Evolutionary conservation across 768 basidiomycete species (phyloP).

Genomic region (Trametes cinnabarina): DNA sequence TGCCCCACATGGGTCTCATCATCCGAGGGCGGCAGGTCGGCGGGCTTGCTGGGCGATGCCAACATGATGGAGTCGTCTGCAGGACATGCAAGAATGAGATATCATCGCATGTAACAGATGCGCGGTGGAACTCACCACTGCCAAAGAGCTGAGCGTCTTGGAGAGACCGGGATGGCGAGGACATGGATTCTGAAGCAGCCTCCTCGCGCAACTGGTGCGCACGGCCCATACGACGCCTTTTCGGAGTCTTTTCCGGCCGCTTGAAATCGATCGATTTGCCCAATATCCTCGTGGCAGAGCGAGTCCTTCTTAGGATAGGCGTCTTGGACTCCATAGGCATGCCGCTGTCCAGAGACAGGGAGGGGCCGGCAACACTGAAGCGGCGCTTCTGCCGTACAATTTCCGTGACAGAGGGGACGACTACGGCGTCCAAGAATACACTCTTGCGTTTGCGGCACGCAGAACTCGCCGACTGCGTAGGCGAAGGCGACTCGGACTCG

Average conservation of each 20-base stretch:
- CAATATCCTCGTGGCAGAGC: conserved; percentile 18
- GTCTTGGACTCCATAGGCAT: background rate
- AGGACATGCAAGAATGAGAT: background rate
- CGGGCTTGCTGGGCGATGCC: conserved; percentile 13
- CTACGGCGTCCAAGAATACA: conserved; percentile 51
- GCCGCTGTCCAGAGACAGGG: background rate
- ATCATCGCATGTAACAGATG: background rate
- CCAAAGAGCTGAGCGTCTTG: conserved; percentile 25
- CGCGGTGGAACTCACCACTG: conserved; percentile 34
- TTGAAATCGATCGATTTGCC: conserved; percentile 9
- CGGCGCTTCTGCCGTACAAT: conserved; percentile 17
- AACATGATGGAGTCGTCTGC: conserved; percentile 52
- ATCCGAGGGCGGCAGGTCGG: conserved; percentile 52
- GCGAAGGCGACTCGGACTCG: background rate
- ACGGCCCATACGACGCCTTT: conserved; percentile 17
- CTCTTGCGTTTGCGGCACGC: conserved; percentile 46
- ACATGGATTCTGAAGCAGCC: conserved; percentile 7
- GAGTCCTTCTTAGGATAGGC: conserved; percentile 12
- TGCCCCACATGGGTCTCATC: conserved; percentile 64
- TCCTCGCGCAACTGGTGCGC: conserved; percentile 8
- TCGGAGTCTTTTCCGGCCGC: conserved; percentile 11
- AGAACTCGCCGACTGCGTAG: background rate
- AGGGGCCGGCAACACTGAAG: background rate
- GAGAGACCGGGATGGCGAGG: conserved; percentile 26
- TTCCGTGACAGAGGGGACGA: conserved; percentile 40